These are phyloP conservation scores for Byssothecium circinans DNA, from an alignment of 2,329 filamentous ascomycete species.

Conservation along the genomic window DNA sequence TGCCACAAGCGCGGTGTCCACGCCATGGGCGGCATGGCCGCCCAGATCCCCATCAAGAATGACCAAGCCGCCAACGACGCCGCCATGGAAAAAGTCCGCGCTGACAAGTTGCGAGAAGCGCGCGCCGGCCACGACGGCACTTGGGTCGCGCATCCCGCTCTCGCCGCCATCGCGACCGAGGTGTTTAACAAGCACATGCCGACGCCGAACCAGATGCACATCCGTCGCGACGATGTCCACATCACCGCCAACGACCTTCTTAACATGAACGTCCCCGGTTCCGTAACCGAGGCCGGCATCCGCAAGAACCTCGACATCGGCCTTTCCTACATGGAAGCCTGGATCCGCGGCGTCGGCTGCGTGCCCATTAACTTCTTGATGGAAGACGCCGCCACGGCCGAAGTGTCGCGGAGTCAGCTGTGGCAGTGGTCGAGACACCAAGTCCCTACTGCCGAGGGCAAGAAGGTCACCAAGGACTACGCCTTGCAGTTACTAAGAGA, in stretches of 20 bases:
- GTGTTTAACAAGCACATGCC: constrained; percentile 99
- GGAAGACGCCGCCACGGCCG: constrained; percentile 97
- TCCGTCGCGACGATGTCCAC: constrained; percentile 84
- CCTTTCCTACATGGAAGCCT: constrained; percentile 97
- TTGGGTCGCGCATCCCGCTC: constrained; percentile 95
- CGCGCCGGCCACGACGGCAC: constrained; percentile 94
- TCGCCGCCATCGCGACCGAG: constrained; percentile 83
- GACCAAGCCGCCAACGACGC: constrained; percentile 87
- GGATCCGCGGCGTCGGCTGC: constrained; percentile 91
- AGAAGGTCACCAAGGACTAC: constrained; percentile 90
- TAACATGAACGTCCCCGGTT: constrained; percentile 96
- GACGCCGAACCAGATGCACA: constrained; percentile 92
- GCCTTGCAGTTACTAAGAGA: constrained; percentile 84
- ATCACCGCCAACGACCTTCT: constrained; percentile 87
- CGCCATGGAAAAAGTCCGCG: constrained; percentile 89
- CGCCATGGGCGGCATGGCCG: constrained; percentile 98
- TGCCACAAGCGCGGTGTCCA: constrained; percentile 97
- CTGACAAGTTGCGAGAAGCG: constrained; percentile 95
- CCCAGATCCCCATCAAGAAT: constrained; percentile 98
- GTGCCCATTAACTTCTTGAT: constrained; percentile 98
- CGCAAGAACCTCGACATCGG: constrained; percentile 97
- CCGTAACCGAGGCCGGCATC: constrained; percentile 91
- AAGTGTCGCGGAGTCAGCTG: constrained; percentile 90
- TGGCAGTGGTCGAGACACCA: constrained; percentile 90
- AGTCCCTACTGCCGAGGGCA: constrained; percentile 79